Evolutionary conservation across 768 basidiomycete genomes (phyloP).

Genomic region (Tubosaeta brunneosetosa): DNA sequence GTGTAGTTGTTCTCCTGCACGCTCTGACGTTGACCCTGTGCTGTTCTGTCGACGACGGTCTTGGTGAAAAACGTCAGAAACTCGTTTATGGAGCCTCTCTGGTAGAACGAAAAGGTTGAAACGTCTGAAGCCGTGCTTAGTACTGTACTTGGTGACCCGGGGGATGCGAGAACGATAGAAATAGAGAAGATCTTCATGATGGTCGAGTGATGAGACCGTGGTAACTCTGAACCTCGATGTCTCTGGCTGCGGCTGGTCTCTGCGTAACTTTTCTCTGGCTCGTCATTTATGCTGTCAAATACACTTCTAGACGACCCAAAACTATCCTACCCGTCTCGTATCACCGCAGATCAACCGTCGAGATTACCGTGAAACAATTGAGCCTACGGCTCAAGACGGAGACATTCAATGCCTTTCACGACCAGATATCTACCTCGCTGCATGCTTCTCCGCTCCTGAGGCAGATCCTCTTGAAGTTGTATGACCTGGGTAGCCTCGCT

Average conservation of each 20-base stretch:
- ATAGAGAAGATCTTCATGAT: slow-evolving; percentile 86
- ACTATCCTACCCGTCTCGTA: slow-evolving; percentile 19
- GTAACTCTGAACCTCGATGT: slow-evolving; percentile 10
- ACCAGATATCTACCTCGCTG: slow-evolving; percentile 37
- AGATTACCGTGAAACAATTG: slow-evolving; percentile 23
- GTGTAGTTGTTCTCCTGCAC: slow-evolving; percentile 92
- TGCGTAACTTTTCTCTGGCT: slow-evolving; percentile 25
- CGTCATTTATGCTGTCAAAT: slow-evolving; percentile 23
- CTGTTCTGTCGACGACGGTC: slow-evolving; percentile 87
- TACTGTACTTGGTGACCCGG: slow-evolving; percentile 56
- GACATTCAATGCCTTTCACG: slow-evolving; percentile 46
- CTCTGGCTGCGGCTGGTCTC: slow-evolving; percentile 14
- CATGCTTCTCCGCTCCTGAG: slow-evolving; percentile 25
- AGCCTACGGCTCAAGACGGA: slow-evolving; percentile 44
- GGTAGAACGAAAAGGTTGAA: slow-evolving; percentile 91
- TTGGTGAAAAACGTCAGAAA: slow-evolving; percentile 93
- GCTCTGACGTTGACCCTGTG: slow-evolving; percentile 84
- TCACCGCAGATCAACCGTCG: slow-evolving; percentile 15
- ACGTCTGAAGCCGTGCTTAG: slow-evolving; percentile 74
- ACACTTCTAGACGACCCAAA: slow-evolving; percentile 15
- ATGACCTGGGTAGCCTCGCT: slow-evolving; percentile 46
- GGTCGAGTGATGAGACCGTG: slow-evolving; percentile 2
- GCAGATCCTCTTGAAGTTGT: slow-evolving; percentile 34
- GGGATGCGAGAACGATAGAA: slow-evolving; percentile 65
- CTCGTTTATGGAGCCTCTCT: slow-evolving; percentile 80